phyloP scores from a whole-genome alignment of 2,329 filamentous ascomycete genomes.

The Cladobotryum protrusum region DNA sequence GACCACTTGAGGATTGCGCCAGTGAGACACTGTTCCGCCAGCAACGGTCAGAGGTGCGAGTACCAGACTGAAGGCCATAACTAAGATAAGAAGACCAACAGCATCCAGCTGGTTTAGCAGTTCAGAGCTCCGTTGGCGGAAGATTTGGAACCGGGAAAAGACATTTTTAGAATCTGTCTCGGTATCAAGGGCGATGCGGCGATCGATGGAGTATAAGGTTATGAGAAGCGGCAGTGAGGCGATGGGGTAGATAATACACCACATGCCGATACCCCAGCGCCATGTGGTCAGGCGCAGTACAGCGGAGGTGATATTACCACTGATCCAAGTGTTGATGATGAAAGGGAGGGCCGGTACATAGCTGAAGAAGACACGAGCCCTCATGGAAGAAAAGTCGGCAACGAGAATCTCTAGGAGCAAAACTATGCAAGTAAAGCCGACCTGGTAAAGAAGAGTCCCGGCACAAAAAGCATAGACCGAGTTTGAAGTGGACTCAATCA shows the following conservation, averaged over 20 bases:
- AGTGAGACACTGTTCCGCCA: slow-evolving; percentile 40
- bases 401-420: slow-evolving; percentile 56
- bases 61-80: slow-evolving; percentile 40
- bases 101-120: slow-evolving; percentile 52
- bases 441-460: slow-evolving; percentile 50
- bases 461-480: slow-evolving; percentile 45
- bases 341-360: slow-evolving; percentile 56
- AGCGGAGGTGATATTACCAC: slow-evolving; percentile 47
- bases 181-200: slow-evolving; percentile 9
- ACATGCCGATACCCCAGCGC: slow-evolving; percentile 61
- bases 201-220: slow-evolving; percentile 31
- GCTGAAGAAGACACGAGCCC: slow-evolving; percentile 54
- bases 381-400: slow-evolving; percentile 53
- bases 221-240: slow-evolving; percentile 48
- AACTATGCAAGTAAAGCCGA: slow-evolving; percentile 53
- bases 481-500: slow-evolving; percentile 45
- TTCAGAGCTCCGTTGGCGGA: slow-evolving; percentile 30
- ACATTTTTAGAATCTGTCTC: slow-evolving; percentile 1
- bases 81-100: slow-evolving; percentile 41
- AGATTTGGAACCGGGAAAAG: background rate
- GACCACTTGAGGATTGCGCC: slow-evolving; percentile 45
- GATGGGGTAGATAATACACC: slow-evolving; percentile 53
- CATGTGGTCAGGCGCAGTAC: slow-evolving; percentile 47
- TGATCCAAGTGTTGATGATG: slow-evolving; percentile 58
- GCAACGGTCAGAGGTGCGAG: slow-evolving; percentile 50